These are phyloP conservation scores for Agrostemma githago DNA, from an alignment of 148 eudicot genomes.

Conservation along the genomic window DNA sequence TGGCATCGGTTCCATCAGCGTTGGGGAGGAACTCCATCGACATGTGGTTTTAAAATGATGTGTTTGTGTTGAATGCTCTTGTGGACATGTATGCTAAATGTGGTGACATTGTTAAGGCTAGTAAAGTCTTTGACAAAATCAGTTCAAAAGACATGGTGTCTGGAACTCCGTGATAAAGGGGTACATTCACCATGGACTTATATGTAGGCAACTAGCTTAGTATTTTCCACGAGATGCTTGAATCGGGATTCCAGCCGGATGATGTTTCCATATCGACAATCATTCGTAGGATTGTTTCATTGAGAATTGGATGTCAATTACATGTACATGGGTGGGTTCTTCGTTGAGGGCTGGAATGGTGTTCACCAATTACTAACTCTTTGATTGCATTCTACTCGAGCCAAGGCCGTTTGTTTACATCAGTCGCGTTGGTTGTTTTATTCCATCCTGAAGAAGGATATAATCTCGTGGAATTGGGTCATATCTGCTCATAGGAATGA, in stretches of 20 bases:
- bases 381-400: constrained; percentile 55
- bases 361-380: constrained; percentile 55
- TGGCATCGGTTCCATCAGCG: constrained; percentile 50
- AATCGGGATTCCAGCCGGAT: constrained; percentile 50
- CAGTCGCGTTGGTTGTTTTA: constrained; percentile 53
- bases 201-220: constrained; percentile 37
- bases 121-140: constrained; percentile 56
- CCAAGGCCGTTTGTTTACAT: constrained; percentile 28
- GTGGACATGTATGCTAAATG: constrained; percentile 90
- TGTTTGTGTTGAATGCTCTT: constrained; percentile 66
- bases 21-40: constrained; percentile 82
- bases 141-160: constrained; percentile 52
- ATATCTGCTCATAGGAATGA: constrained; percentile 62
- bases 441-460: constrained; percentile 51
- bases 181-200: constrained; percentile 53
- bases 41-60: constrained; percentile 46
- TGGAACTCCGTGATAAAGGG: constrained; percentile 80
- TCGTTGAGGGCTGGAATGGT: constrained; percentile 49
- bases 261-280: constrained; percentile 49
- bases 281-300: constrained; percentile 29
- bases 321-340: constrained; percentile 54
- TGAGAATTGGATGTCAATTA: constrained; percentile 42
- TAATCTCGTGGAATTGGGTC: constrained; percentile 76
- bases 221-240: constrained; percentile 41
- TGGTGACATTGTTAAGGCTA: constrained; percentile 77